Evolutionary conservation across 2,329 filamentous ascomycete species (phyloP), one percentile per base, ranked within the genome.

Genomic region (Acephala macrosclerotiorum): DNA sequence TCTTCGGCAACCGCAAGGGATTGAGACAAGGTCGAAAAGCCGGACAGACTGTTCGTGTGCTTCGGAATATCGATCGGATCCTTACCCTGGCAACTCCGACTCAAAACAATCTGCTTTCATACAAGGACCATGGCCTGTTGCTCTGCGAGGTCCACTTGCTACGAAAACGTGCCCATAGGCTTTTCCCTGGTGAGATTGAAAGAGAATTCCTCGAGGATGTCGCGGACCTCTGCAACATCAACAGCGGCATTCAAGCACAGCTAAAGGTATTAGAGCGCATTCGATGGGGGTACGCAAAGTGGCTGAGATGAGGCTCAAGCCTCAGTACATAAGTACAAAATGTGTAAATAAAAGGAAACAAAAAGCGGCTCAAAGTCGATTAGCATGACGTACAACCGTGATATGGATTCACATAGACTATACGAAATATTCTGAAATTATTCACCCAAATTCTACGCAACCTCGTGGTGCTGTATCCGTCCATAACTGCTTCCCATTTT

Each of bases 111-210:
- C 86, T 95, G 68, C 83, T 98, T 58, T 90, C 91, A 1, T 97
- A 97, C 82, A 96, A 95, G 78, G 94, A 98, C 72, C 93, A 97
- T 73, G 96, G 96, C 1, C 81, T 97, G 66, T 81, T 99, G 49
- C 83, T 99, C 4, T 97, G 93, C 77, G 95, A 99, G 77, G 90
- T 95, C 3, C 94, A 98, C 73, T 85, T 94, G 35, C 82, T 99
- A 60, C 87, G 94, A 55, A 87, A 87, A 72, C 85, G 91, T 53
- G 90, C 91, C 1, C 82, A 83, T 60, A 83, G 81, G 25, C 80
- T 94, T 47, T 86, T 98, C 71, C 93, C 93, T 0, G 83, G 86
- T 1, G 87, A 92, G 51, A 86, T 96, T 14, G 89, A 91, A 74
- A 88, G 89, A 72, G 94, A 97, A 73, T 97, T 99, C 74, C 79